Percentiles rank a stretch among this genome's conserved stretches.
phyloP scores from a whole-genome alignment of 495 filamentous ascomycete species.

The Lasiosphaeria miniovina region DNA sequence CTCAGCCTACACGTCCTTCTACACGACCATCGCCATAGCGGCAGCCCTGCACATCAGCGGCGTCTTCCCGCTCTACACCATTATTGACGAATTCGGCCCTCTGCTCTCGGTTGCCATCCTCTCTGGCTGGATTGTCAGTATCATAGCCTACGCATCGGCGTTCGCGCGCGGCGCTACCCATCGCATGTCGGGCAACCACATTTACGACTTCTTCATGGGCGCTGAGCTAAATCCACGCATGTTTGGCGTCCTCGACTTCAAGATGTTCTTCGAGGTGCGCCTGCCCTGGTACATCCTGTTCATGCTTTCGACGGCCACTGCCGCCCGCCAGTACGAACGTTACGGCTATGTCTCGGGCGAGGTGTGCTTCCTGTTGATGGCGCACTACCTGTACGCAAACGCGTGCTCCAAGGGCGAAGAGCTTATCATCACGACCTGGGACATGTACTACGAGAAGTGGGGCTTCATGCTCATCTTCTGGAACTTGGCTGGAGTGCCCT shows the following conservation, averaged over 20 bases:
- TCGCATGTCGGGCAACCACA: conserved; percentile 84
- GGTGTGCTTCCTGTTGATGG: conserved; percentile 83
- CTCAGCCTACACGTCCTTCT: conserved; percentile 83
- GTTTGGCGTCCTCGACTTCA: conserved; percentile 92
- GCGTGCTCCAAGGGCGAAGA: conserved; percentile 97
- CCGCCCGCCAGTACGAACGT: conserved; percentile 80
- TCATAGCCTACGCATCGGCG: conserved; percentile 83
- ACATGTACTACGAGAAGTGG: conserved; percentile 99
- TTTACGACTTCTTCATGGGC: conserved; percentile 99
- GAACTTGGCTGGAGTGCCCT: conserved; percentile 94
- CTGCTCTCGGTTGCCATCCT: conserved; percentile 87
- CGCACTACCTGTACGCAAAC: conserved; percentile 94
- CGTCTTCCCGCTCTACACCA: conserved; percentile 84
- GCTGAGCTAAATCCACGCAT: conserved; percentile 94
- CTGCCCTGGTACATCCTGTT: conserved; percentile 96
- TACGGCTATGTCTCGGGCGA: conserved; percentile 92
- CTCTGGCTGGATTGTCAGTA: conserved; percentile 74
- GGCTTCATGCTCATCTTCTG: conserved; percentile 99
- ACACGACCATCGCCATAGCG: conserved; percentile 71
- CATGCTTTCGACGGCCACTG: conserved; percentile 70
- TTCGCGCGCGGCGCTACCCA: conserved; percentile 75
- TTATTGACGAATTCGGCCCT: conserved; percentile 94
- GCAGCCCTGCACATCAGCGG: conserved; percentile 72
- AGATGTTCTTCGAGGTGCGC: conserved; percentile 99
- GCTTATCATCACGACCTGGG: conserved; percentile 88